Evolutionary conservation across 164 flowering plant species (phyloP).

Genomic region (Liquidambar formosana): DNA sequence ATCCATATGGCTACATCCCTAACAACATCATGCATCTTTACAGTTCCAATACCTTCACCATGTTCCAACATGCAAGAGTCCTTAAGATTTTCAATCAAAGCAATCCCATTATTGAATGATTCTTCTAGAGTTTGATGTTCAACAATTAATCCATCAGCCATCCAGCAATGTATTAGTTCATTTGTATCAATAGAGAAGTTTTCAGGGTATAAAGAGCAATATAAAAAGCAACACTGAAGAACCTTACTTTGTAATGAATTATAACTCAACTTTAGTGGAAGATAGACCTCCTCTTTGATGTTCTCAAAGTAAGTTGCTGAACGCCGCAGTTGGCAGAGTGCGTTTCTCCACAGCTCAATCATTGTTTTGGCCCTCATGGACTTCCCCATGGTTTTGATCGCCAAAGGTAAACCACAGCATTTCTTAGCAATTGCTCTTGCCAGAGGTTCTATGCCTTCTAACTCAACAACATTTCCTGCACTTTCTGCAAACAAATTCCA

Average conservation of each 20-base stretch:
- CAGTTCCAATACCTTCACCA: background rate
- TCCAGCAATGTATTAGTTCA: slow-evolving; percentile 18
- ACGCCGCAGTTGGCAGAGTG: slow-evolving; percentile 4
- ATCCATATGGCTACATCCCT: slow-evolving; percentile 22
- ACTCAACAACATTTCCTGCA: slow-evolving; percentile 6
- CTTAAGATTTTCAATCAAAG: slow-evolving; percentile 14
- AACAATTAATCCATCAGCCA: slow-evolving; percentile 20
- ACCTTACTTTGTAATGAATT: slow-evolving; percentile 12
- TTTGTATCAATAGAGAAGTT: slow-evolving; percentile 15
- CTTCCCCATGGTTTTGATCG: slow-evolving; percentile 17
- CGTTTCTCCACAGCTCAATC: slow-evolving; percentile 22
- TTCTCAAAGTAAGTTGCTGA: slow-evolving; percentile 1
- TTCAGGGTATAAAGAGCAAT: slow-evolving; percentile 19
- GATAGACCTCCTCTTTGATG: slow-evolving; percentile 10
- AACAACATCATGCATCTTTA: slow-evolving; percentile 21
- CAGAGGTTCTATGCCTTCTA: background rate
- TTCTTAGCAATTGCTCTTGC: slow-evolving; percentile 18
- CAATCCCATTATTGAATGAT: slow-evolving; percentile 7
- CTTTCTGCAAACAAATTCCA: slow-evolving; percentile 21
- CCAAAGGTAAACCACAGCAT: slow-evolving; percentile 34
- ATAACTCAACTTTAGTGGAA: slow-evolving; percentile 19
- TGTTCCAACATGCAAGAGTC: slow-evolving; percentile 18
- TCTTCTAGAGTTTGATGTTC: slow-evolving; percentile 9
- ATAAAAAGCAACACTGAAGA: slow-evolving; percentile 11
- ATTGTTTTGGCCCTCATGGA: slow-evolving; percentile 21